Percentiles rank a stretch among this genome's conserved stretches.
phyloP scores from a whole-genome alignment of 2,329 filamentous ascomycete genomes.

The Didymellaceae sp. region DNA sequence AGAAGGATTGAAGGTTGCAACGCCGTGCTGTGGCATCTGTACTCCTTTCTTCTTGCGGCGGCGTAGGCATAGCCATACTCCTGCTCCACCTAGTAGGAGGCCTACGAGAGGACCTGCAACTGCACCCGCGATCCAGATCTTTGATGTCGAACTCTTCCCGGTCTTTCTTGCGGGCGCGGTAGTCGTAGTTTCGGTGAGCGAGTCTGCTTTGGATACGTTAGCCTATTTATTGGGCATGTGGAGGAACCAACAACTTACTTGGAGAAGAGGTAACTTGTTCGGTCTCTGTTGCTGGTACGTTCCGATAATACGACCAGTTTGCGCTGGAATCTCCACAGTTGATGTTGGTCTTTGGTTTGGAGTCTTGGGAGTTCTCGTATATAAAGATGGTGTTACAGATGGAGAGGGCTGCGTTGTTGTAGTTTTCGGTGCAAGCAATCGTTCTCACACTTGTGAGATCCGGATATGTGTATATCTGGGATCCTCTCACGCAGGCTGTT shows the following conservation, averaged over 20 bases:
- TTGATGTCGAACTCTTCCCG: slow-evolving; percentile 19
- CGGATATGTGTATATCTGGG: slow-evolving; percentile 35
- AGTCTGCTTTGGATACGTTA: slow-evolving; percentile 1
- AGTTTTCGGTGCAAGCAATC: slow-evolving; percentile 39
- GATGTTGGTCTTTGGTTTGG: slow-evolving; percentile 37
- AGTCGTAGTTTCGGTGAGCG: neutral
- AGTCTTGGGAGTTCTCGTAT: slow-evolving; percentile 37
- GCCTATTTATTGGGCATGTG: neutral
- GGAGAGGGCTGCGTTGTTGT: slow-evolving; percentile 23
- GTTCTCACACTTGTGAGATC: slow-evolving; percentile 26
- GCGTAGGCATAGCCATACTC: slow-evolving; percentile 35
- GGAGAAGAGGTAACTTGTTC: neutral
- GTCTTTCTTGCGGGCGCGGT: neutral
- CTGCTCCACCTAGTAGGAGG: slow-evolving; percentile 31
- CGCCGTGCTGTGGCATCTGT: slow-evolving; percentile 10
- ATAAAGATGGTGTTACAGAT: slow-evolving; percentile 43
- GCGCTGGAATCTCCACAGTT: slow-evolving; percentile 31
- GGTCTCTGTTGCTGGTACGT: slow-evolving; percentile 28
- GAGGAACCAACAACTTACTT: neutral
- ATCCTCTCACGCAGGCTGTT: slow-evolving; percentile 35
- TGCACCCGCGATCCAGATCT: slow-evolving; percentile 41
- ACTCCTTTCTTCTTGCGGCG: slow-evolving; percentile 31
- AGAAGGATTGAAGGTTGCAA: slow-evolving; percentile 14
- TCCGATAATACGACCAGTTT: slow-evolving; percentile 38
- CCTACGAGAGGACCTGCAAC: slow-evolving; percentile 36